These are phyloP conservation scores for Tuber calosporum DNA, from an alignment of 495 filamentous ascomycete genomes.

Conservation along the genomic window DNA sequence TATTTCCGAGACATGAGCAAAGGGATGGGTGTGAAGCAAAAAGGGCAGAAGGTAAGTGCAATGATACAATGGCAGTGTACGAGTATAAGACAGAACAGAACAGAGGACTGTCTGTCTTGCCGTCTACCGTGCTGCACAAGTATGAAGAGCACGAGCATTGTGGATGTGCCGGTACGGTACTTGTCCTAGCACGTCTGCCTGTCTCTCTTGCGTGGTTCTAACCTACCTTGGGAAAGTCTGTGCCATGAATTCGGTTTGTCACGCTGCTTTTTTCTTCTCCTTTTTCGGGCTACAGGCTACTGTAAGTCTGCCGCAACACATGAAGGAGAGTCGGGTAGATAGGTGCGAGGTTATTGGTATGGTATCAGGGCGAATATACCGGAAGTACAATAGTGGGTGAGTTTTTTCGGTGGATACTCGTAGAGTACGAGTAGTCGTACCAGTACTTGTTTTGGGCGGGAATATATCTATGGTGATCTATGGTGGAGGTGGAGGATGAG, in stretches of 20 bases:
- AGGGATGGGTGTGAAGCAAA: background rate
- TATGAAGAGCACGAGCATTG: background rate
- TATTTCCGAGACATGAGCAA: background rate
- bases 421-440: constrained; percentile 12
- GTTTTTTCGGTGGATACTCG: background rate
- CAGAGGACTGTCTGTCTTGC: background rate
- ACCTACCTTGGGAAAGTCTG: background rate
- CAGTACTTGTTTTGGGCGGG: constrained; percentile 15
- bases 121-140: background rate
- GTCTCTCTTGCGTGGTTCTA: background rate
- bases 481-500: background rate
- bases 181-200: too few relatives aligned
- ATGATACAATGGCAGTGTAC: background rate
- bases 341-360: background rate
- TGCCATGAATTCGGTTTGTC: constrained; percentile 23
- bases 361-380: background rate
- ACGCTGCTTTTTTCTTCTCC: constrained; percentile 9
- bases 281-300: background rate
- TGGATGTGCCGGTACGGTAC: background rate
- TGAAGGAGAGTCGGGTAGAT: background rate
- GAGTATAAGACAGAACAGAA: background rate
- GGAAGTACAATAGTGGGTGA: background rate
- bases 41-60: background rate
- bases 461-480: constrained; percentile 22
- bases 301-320: background rate